These are phyloP conservation scores for Neodidymelliopsis sp. DNA, from an alignment of 2,329 filamentous ascomycete species.

Conservation along the genomic window DNA sequence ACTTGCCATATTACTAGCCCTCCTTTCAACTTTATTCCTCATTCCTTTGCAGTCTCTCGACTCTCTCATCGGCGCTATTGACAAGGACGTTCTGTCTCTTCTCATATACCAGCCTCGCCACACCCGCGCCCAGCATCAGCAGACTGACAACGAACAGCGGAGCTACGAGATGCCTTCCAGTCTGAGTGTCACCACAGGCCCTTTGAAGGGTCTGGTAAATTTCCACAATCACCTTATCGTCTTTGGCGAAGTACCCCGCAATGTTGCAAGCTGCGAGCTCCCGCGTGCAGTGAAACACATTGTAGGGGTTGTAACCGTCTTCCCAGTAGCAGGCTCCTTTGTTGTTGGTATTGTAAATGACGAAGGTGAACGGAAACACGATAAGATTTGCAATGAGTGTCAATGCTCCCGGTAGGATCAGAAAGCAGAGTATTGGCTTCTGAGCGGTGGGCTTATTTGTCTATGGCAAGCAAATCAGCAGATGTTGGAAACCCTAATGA, in stretches of 20 bases:
- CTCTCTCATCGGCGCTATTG: slow-evolving; percentile 14
- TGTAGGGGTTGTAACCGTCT: slow-evolving; percentile 4
- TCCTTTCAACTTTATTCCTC: too few relatives aligned
- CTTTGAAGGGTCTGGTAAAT: background rate
- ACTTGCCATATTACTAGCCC: too few relatives aligned
- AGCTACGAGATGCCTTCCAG: slow-evolving; percentile 1
- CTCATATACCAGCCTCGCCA: slow-evolving; percentile 2
- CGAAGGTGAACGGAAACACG: slow-evolving; percentile 6
- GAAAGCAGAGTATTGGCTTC: background rate
- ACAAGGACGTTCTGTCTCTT: background rate
- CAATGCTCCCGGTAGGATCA: background rate
- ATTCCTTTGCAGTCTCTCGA: slow-evolving; percentile 12
- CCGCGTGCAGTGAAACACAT: slow-evolving; percentile 6
- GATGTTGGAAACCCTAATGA: background rate
- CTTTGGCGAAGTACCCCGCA: background rate
- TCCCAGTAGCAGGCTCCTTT: slow-evolving; percentile 9
- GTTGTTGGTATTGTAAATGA: slow-evolving; percentile 7
- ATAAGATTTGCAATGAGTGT: slow-evolving; percentile 4
- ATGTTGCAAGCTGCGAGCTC: slow-evolving; percentile 15
- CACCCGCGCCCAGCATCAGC: slow-evolving; percentile 1
- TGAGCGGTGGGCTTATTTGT: background rate
- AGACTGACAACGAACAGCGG: slow-evolving; percentile 6
- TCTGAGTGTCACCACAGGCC: slow-evolving; percentile 4
- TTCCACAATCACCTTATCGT: background rate
- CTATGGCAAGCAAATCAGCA: background rate